Base-by-base conservation (phyloP, 306 rosid genomes). In the Vigna nakashimae region DNA sequence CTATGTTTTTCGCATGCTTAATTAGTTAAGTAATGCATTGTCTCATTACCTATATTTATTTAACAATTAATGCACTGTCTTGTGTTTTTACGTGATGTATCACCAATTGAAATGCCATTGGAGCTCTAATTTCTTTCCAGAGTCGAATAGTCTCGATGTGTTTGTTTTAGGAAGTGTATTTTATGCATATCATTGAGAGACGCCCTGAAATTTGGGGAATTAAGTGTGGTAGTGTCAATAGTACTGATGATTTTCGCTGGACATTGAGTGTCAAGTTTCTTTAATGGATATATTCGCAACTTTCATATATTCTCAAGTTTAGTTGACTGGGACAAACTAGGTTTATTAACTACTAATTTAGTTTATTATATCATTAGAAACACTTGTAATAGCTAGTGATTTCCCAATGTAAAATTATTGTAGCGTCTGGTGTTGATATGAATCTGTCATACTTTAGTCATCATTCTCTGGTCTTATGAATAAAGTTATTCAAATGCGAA, bases 101-200 rank as follows among this genome's bases (percentile, higher is more conserved):
- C 18, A 52, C 67, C 5, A 36, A 65, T 60, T 76, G 65, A 53
- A 76, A 65, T 71, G 15, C 65, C 51, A 59, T 67, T 43, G 28
- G 16, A 43, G 53, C 74, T 72, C 38, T 62, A 51, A 59, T 76
- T 75, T 79, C 40, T 30, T 28, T 50, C 14, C 58, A n/a, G 73
- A 53, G 60, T 75, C 67, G 22, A 28, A 70, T 68, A 68, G 48
- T 63, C 34, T 55, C 53, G 38, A 53, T 45, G 52, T 40, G 43
- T 4, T 36, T 59, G 30, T 40, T 80, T 53, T 17, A 32, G 59
- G 9, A 22, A 53, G 63, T 63, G 28, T 45, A 15, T 2, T 79
- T 40, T 74, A 68, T 48, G 71, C 18, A 20, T 65, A 12, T 40
- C 79, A 68, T 49, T 36, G 22, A 45, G 75, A 75, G 72, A 76